Evolutionary conservation across 148 eudicot genomes (phyloP).

Genomic region (Pharnaceum exiguum): DNA sequence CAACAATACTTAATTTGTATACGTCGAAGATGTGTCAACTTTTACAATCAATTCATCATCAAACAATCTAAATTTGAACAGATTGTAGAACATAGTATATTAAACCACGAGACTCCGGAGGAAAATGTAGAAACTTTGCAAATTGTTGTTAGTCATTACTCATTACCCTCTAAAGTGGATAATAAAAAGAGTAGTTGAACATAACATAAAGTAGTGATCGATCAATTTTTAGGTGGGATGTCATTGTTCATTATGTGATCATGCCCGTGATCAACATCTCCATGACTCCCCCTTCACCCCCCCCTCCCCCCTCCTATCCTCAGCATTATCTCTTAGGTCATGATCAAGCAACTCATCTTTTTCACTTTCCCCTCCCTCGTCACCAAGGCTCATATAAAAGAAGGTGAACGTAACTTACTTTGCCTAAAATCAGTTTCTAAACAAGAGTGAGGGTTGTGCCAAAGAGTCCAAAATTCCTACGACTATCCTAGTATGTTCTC

Average conservation of each 20-base stretch:
- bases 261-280: constrained; percentile 25
- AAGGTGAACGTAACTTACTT: background rate
- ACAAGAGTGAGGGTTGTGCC: too few species aligned
- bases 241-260: constrained; percentile 26
- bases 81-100: too few species aligned
- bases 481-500: constrained; percentile 7
- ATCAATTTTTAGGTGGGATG: constrained; percentile 21
- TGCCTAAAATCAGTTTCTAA: constrained; percentile 4
- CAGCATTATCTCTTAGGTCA: constrained; percentile 4
- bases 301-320: background rate
- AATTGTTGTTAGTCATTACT: too few species aligned
- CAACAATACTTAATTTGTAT: too few species aligned
- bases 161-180: constrained; percentile 8
- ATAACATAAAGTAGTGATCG: constrained; percentile 20
- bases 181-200: constrained; percentile 17
- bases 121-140: too few species aligned
- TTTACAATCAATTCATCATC: too few species aligned
- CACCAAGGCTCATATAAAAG: constrained; percentile 10
- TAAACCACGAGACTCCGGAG: too few species aligned
- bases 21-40: too few species aligned
- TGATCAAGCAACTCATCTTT: constrained; percentile 4
- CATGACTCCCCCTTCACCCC: constrained; percentile 11
- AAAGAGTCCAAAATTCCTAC: background rate
- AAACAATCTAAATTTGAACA: too few species aligned
- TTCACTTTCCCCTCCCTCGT: background rate